phyloP scores from a whole-genome alignment of 441 rosid genomes.

The Eruca vesicaria region DNA sequence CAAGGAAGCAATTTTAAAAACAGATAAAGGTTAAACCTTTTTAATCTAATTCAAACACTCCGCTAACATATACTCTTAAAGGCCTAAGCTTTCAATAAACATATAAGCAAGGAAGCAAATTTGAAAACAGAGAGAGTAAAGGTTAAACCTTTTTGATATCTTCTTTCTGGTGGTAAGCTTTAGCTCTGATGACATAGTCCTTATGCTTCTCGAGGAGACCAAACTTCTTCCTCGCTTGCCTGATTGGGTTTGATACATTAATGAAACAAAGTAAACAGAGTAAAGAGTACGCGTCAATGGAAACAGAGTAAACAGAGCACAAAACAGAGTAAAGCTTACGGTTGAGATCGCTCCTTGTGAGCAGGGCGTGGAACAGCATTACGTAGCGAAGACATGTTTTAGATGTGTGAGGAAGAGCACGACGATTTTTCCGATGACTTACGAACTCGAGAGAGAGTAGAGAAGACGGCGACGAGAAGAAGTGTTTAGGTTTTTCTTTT shows the following conservation, averaged over 20 bases:
- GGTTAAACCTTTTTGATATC: constrained; percentile 45
- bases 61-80: too few relatives aligned
- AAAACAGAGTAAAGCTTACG: constrained; percentile 47
- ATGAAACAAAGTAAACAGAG: too few relatives aligned
- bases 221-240: constrained; percentile 67
- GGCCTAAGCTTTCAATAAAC: background rate
- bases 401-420: background rate
- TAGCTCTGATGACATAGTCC: constrained; percentile 84
- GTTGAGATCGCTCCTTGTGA: constrained; percentile 90
- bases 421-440: constrained; percentile 1
- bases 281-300: too few relatives aligned
- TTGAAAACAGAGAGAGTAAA: background rate
- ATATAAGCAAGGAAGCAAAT: background rate
- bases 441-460: background rate
- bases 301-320: too few relatives aligned
- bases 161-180: constrained; percentile 73
- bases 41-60: too few relatives aligned
- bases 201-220: constrained; percentile 93
- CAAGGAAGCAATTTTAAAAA: background rate
- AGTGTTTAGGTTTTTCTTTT: background rate
- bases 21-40: background rate
- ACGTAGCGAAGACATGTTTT: constrained; percentile 72
- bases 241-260: constrained; percentile 28
- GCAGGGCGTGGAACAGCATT: constrained; percentile 65
- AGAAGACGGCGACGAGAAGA: constrained; percentile 7